Conservation (phyloP, 2,329 filamentous ascomycete species). For the Monosporascus sp. region DNA sequence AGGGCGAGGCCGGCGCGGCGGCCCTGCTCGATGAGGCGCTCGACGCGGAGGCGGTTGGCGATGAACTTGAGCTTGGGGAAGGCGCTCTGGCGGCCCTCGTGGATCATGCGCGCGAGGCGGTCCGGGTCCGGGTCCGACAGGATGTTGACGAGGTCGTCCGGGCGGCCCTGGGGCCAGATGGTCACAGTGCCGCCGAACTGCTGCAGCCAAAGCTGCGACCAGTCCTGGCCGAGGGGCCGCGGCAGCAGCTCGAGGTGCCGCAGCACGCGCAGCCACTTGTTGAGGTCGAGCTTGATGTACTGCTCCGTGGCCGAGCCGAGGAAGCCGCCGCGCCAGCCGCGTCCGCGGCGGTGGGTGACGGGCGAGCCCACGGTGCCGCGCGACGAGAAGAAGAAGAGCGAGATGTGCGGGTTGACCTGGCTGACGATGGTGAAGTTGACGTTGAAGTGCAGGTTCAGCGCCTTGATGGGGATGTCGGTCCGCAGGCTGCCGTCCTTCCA, state of each 20-base stretch:
- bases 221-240: conserved; percentile 86
- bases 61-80: conserved; percentile 93
- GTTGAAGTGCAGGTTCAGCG: conserved; percentile 94
- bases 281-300: conserved; percentile 92
- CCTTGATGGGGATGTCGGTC: conserved; percentile 92
- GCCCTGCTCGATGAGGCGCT: conserved; percentile 61
- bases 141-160: conserved; percentile 80
- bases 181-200: conserved; percentile 92
- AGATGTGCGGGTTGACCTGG: conserved; percentile 94
- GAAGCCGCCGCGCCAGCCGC: conserved; percentile 94
- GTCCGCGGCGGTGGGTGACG: conserved; percentile 87
- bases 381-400: conserved; percentile 97
- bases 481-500: conserved; percentile 96
- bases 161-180: conserved; percentile 81
- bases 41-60: conserved; percentile 77
- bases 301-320: conserved; percentile 88
- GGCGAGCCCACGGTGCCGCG: conserved; percentile 86
- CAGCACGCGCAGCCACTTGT: conserved; percentile 95
- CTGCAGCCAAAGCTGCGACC: conserved; percentile 95
- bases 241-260: conserved; percentile 89
- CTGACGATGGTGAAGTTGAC: conserved; percentile 92
- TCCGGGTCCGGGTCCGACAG: conserved; percentile 74
- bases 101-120: conserved; percentile 80
- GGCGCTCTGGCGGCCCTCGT: conserved; percentile 79
- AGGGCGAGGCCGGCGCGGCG: conserved; percentile 50